Conservation (phyloP, 2,329 filamentous ascomycete genomes). For the Anisogramma anomala region DNA sequence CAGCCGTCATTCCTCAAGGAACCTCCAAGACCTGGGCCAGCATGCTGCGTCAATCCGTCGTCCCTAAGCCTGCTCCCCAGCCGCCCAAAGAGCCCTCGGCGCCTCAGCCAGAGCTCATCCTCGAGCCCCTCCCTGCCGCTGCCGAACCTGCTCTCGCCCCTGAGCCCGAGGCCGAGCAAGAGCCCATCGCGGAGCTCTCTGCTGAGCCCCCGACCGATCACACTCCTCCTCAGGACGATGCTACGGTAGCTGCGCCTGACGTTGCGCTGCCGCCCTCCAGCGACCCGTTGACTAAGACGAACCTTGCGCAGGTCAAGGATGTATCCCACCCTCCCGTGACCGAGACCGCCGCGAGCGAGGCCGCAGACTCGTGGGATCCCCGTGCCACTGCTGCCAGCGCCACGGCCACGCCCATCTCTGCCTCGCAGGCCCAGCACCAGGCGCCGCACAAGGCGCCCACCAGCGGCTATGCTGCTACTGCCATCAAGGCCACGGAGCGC, state of each 20-base stretch:
- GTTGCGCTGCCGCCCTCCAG: slow-evolving; percentile 55
- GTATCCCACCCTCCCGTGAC: slow-evolving; percentile 65
- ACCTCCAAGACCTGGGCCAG: slow-evolving; percentile 60
- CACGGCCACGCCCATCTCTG: slow-evolving; percentile 54
- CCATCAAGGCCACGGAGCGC: slow-evolving; percentile 62
- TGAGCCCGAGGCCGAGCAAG: slow-evolving; percentile 26
- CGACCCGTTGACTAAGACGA: slow-evolving; percentile 79
- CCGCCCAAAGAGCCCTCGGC: slow-evolving; percentile 35
- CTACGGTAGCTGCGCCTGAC: slow-evolving; percentile 36
- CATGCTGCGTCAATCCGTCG: slow-evolving; percentile 53
- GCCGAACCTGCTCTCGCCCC: slow-evolving; percentile 22
- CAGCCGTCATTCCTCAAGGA: slow-evolving; percentile 26
- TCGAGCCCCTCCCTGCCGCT: slow-evolving; percentile 32
- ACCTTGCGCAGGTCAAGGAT: slow-evolving; percentile 84
- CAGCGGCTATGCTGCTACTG: slow-evolving; percentile 69
- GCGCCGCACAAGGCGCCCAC: slow-evolving; percentile 45
- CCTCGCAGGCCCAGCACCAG: slow-evolving; percentile 50
- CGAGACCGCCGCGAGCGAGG: slow-evolving; percentile 77
- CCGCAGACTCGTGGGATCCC: slow-evolving; percentile 75
- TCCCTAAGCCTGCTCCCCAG: slow-evolving; percentile 46
- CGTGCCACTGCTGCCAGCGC: slow-evolving; percentile 47
- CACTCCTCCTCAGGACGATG: slow-evolving; percentile 22
- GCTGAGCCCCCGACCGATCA: slow-evolving; percentile 20
- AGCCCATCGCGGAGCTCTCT: slow-evolving; percentile 24
- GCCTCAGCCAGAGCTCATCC: slow-evolving; percentile 32